Evolutionary conservation across 441 rosid species (phyloP).

Genomic region (Brassica balearica): DNA sequence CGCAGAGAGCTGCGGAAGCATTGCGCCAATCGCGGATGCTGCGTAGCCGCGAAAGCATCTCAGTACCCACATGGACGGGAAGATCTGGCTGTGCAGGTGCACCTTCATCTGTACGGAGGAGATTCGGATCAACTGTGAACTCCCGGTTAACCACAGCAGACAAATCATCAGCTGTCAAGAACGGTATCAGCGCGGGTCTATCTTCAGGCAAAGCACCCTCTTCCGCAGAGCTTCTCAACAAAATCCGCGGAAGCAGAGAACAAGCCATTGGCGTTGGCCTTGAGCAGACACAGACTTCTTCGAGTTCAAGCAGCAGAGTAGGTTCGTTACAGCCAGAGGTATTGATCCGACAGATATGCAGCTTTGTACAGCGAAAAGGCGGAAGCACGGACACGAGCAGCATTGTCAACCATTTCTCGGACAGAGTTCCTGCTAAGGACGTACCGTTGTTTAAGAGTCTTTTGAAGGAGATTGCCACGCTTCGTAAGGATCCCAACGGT

Average conservation of each 20-base stretch:
- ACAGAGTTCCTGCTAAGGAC: constrained; percentile 64
- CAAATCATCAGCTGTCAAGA: constrained; percentile 46
- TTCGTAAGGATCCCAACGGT: constrained; percentile 57
- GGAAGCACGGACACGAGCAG: constrained; percentile 72
- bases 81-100: constrained; percentile 94
- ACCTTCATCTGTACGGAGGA: constrained; percentile 70
- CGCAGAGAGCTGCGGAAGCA: constrained; percentile 94
- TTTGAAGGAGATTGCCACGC: constrained; percentile 80
- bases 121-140: constrained; percentile 74
- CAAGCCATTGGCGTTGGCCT: constrained; percentile 71
- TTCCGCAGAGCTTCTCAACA: constrained; percentile 80
- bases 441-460: constrained; percentile 78
- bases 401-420: constrained; percentile 81
- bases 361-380: constrained; percentile 80
- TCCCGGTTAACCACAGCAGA: constrained; percentile 53
- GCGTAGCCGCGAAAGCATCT: constrained; percentile 72
- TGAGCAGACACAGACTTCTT: constrained; percentile 42
- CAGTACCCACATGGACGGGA: constrained; percentile 97
- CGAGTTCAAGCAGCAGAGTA: constrained; percentile 48
- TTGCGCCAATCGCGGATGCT: constrained; percentile 85
- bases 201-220: constrained; percentile 87
- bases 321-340: constrained; percentile 82
- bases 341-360: constrained; percentile 79
- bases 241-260: constrained; percentile 75
- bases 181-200: constrained; percentile 71